These are phyloP conservation scores for Globisporangium iwayamae DNA, from an alignment of 352 stramenopile genomes.

Conservation along the genomic window DNA sequence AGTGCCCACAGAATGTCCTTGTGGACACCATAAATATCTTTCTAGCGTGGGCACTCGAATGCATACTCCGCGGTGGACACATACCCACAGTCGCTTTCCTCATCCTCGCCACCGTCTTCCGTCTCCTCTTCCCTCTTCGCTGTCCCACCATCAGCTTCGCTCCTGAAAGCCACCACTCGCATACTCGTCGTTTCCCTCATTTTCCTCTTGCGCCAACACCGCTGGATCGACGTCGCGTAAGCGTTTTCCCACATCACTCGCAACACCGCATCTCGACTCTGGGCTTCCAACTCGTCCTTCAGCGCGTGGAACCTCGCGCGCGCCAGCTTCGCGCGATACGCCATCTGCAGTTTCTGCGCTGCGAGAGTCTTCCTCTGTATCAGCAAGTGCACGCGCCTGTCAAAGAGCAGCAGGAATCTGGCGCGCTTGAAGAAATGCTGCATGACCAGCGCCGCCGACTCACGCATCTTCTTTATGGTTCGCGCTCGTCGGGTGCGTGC, in stretches of 20 bases:
- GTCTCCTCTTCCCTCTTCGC: neutral
- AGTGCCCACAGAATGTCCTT: neutral
- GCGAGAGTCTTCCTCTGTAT: constrained; percentile 26
- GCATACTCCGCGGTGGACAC: neutral
- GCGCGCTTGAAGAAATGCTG: constrained; percentile 49
- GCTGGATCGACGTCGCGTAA: constrained; percentile 68
- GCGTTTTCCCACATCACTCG: constrained; percentile 65
- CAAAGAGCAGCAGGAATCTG: constrained; percentile 36
- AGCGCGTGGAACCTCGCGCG: constrained; percentile 53
- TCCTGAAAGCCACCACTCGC: neutral
- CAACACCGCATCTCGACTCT: constrained; percentile 45
- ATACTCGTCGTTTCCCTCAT: neutral
- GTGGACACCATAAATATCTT: neutral
- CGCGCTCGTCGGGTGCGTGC: constrained; percentile 23
- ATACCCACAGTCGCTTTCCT: neutral
- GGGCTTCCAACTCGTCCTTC: constrained; percentile 58
- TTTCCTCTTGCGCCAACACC: constrained; percentile 41
- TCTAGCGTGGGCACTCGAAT: neutral
- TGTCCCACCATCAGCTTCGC: neutral
- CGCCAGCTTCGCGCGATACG: constrained; percentile 58
- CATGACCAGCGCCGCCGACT: constrained; percentile 23
- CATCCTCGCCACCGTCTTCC: too few species aligned
- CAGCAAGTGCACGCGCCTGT: constrained; percentile 27
- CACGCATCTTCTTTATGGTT: constrained; percentile 9
- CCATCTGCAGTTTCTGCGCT: constrained; percentile 46